Conservation (phyloP, 2,329 filamentous ascomycete genomes). For the Penicillium sp. region DNA sequence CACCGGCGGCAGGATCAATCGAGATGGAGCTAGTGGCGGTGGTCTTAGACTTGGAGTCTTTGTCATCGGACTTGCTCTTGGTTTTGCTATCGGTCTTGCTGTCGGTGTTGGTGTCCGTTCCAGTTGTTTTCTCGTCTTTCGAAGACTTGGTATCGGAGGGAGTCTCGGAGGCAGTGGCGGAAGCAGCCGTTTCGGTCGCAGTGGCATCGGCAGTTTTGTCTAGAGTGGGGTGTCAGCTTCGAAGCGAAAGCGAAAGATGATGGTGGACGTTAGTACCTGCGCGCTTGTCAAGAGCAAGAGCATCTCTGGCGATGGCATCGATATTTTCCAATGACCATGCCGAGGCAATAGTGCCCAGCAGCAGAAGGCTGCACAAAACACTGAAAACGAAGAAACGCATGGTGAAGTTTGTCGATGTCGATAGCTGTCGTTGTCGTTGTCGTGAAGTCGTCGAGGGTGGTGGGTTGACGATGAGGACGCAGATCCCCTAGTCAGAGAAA, state of each 20-base stretch:
- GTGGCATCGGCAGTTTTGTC: slow-evolving; percentile 21
- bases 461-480: slow-evolving; percentile 6
- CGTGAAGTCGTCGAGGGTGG: neutral
- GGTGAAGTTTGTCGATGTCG: slow-evolving; percentile 13
- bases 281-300: slow-evolving; percentile 28
- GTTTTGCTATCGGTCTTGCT: slow-evolving; percentile 21
- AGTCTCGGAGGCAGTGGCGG: slow-evolving; percentile 22
- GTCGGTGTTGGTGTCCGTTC: neutral
- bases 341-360: slow-evolving; percentile 36
- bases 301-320: slow-evolving; percentile 14
- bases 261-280: slow-evolving; percentile 25
- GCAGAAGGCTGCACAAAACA: slow-evolving; percentile 37
- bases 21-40: slow-evolving; percentile 42
- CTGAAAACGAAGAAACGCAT: slow-evolving; percentile 41
- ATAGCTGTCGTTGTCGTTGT: slow-evolving; percentile 1
- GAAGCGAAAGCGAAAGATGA: neutral
- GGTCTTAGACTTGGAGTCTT: slow-evolving; percentile 29
- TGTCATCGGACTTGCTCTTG: slow-evolving; percentile 25
- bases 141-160: slow-evolving; percentile 19
- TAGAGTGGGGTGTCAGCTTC: slow-evolving; percentile 10
- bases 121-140: slow-evolving; percentile 19
- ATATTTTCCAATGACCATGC: slow-evolving; percentile 33
- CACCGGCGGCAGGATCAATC: slow-evolving; percentile 58
- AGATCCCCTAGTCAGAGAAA: slow-evolving; percentile 16
- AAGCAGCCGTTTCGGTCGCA: slow-evolving; percentile 19